Percentiles rank a stretch among this genome's conserved stretches.
Conservation (phyloP, 1,284 basidiomycete species). For the Schizophyllum amplum region DNA sequence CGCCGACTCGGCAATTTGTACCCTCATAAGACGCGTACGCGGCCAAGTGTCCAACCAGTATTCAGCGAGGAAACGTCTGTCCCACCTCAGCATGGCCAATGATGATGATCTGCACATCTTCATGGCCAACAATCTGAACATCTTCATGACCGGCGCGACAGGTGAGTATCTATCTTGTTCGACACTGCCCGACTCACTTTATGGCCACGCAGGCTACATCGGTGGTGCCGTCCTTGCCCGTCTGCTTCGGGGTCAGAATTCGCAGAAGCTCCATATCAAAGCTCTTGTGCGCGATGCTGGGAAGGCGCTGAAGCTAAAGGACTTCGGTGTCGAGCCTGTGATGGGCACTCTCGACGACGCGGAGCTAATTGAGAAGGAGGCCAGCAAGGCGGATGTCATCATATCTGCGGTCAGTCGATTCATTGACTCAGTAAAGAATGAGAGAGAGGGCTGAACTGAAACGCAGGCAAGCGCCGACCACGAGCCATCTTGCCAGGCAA, state of each 20-base stretch:
- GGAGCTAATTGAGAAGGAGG: constrained; percentile 20
- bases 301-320: constrained; percentile 31
- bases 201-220: no score
- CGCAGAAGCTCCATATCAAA: constrained; percentile 27
- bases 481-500: constrained; percentile 29
- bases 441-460: not conserved
- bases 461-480: constrained; percentile 37
- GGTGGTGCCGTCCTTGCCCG: constrained; percentile 32
- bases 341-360: constrained; percentile 31
- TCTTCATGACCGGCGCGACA: no score
- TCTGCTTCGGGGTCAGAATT: constrained; percentile 28
- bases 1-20: no score
- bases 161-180: no score
- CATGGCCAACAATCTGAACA: no score
- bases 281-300: constrained; percentile 30
- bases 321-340: constrained; percentile 26
- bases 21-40: no score
- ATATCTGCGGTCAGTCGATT: constrained; percentile 21
- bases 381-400: constrained; percentile 24
- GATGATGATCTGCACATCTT: no score
- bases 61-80: no score
- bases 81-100: no score
- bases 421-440: not conserved
- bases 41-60: no score
- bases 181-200: no score